Evolutionary conservation across 345 rosid species (phyloP).

Genomic region (Citrus mangshanensis): DNA sequence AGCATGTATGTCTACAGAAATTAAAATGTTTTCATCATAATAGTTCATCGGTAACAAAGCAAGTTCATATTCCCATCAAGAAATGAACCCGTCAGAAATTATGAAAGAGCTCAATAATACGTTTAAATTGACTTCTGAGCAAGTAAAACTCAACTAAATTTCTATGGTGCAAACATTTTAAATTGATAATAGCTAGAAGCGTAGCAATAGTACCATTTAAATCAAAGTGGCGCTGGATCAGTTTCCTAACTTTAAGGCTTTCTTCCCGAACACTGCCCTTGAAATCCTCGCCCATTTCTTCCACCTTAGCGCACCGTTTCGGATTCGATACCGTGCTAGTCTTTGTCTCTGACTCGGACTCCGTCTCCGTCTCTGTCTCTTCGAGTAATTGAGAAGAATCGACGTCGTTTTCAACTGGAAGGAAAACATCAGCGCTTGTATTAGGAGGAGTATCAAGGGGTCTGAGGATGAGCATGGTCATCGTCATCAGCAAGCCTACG

Average conservation of each 20-base stretch:
- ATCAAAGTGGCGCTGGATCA: constrained; percentile 60
- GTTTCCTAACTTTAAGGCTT: constrained; percentile 58
- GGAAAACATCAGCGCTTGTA: constrained; percentile 9
- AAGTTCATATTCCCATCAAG: not conserved
- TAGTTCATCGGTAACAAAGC: not conserved
- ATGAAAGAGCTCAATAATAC: no score
- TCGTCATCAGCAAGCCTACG: constrained; percentile 39
- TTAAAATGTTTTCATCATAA: not conserved
- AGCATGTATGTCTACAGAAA: not conserved
- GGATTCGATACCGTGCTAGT: not conserved
- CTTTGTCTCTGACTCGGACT: not conserved
- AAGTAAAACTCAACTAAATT: not conserved
- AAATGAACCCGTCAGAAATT: not conserved
- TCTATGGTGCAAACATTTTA: not conserved
- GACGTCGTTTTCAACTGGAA: not conserved
- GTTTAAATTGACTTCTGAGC: no score
- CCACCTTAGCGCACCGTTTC: constrained; percentile 80
- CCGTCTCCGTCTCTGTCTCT: not conserved
- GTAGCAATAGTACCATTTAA: constrained; percentile 39
- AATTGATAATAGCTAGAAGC: not conserved
- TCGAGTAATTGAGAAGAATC: not conserved
- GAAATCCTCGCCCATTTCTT: constrained; percentile 85
- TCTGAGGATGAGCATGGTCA: constrained; percentile 36
- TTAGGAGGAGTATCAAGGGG: constrained; percentile 50
- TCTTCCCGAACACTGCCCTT: constrained; percentile 49